Evolutionary conservation across 768 basidiomycete species (phyloP).

Genomic region (Tulasnella sp.): DNA sequence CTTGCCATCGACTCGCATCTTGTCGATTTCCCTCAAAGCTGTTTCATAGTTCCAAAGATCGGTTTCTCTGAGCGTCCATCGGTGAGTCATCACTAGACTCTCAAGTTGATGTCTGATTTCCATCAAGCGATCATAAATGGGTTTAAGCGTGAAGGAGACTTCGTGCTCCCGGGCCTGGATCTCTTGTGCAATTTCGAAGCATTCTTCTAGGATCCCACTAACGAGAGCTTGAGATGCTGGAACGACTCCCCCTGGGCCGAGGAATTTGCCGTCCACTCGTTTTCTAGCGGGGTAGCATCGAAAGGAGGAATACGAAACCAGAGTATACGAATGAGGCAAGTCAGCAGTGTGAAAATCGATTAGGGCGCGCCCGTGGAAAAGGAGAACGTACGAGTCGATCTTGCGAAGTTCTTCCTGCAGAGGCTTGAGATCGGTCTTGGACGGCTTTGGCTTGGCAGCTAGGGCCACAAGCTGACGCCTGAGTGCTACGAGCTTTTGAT

Average conservation of each 20-base stretch:
- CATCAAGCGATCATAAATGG: constrained; percentile 82
- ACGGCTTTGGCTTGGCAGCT: constrained; percentile 73
- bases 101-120: constrained; percentile 83
- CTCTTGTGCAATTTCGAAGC: constrained; percentile 90
- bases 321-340: background rate
- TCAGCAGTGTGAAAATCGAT: background rate
- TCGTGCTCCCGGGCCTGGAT: constrained; percentile 88
- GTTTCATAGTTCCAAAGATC: constrained; percentile 89
- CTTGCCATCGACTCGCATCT: constrained; percentile 93
- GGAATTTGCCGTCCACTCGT: constrained; percentile 91
- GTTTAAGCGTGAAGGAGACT: constrained; percentile 72
- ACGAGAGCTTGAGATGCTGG: constrained; percentile 87
- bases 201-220: constrained; percentile 86
- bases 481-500: constrained; percentile 75
- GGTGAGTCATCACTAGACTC: constrained; percentile 81
- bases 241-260: constrained; percentile 74
- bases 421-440: constrained; percentile 79
- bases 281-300: constrained; percentile 35
- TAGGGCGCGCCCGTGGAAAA: background rate
- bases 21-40: constrained; percentile 89
- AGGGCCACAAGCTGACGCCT: constrained; percentile 80
- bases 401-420: constrained; percentile 84
- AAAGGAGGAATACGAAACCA: background rate
- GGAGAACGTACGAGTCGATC: constrained; percentile 78
- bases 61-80: constrained; percentile 93